Base-by-base conservation (phyloP, 2,329 filamentous ascomycete species). In the Cordyceps fumosorosea region DNA sequence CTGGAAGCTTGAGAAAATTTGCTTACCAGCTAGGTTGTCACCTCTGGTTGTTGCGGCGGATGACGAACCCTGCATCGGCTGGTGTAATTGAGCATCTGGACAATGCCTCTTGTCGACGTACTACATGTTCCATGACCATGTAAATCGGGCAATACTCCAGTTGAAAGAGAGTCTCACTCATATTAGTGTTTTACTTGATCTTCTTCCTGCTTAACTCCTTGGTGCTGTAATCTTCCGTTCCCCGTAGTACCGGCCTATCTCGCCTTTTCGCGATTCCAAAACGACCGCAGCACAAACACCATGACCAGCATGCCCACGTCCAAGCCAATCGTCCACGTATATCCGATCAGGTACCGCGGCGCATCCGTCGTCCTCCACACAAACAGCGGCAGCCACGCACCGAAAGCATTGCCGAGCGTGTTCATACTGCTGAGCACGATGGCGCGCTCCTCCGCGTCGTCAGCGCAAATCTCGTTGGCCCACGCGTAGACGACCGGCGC, bases 341-440 rank as follows among this genome's bases (percentile, higher is more conserved):
- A 79, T 1, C 76, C 77, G 24, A 74, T 74, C 18, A 66, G 70
- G 62, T 78, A 78, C 12, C 68, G 69, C 5, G 76, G 76, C 4
- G 73, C 71, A 26, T 78, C 69, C 1, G 67, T 67, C 7, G 70
- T 71, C 45, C 71, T 71, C 64, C 74, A 76, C 2, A 72, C 68
- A 54, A 77, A 64, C 6, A 77, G 60, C 10, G 76, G 76, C 16
- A 80, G 68, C 73, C 76, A 79, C 0, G 76, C 74, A 63, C 76
- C 73, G 58, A 79, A 77, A 0, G 73, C 74, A 60, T 78, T 80
- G 0, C 73, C 75, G 11, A 73, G 67, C 1, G 75, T 75, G 64
- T 80, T 78, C 72, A 82, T 80, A n/a, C 79, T 74, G 1, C 78
- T 79, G 1, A 81, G 73, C 2, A 81, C 78, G 10, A 82, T 68